Percentiles rank a stretch among this genome's conserved stretches.
Conservation (phyloP, 1,284 basidiomycete genomes). For the Pulveroboletus sp. region DNA sequence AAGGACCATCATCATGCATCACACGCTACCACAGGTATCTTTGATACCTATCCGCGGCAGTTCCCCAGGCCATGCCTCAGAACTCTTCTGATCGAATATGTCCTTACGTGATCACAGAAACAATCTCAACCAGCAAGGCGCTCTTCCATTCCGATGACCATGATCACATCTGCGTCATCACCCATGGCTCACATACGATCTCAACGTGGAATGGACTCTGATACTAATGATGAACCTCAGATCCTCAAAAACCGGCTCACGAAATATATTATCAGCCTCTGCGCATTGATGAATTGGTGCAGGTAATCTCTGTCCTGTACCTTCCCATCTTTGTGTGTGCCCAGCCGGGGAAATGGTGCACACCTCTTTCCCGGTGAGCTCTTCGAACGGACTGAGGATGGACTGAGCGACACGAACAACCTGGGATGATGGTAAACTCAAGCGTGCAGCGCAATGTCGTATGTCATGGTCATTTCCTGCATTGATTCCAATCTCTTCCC, state of each 20-base stretch:
- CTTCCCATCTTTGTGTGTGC: no score
- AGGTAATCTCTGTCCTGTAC: constrained; percentile 49
- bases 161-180: constrained; percentile 12
- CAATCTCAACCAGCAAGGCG: background rate
- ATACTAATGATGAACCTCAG: constrained; percentile 39
- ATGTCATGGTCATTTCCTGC: constrained; percentile 16
- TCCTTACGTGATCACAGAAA: constrained; percentile 16
- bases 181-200: background rate
- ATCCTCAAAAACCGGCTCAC: constrained; percentile 86
- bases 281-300: constrained; percentile 67
- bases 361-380: no score
- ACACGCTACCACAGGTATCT: constrained; percentile 8
- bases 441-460: constrained; percentile 29
- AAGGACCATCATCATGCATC: no score
- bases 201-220: constrained; percentile 16
- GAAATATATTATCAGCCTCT: constrained; percentile 79
- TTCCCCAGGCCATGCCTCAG: background rate
- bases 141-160: constrained; percentile 14
- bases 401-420: no score
- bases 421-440: no score
- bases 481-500: background rate
- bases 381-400: no score
- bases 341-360: no score
- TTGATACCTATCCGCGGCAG: background rate
- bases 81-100: constrained; percentile 18